Percentiles rank a stretch among this genome's conserved stretches.
These are phyloP conservation scores for Metschnikowia koreensis DNA, from an alignment of 805 yeast species.

Conservation along the genomic window DNA sequence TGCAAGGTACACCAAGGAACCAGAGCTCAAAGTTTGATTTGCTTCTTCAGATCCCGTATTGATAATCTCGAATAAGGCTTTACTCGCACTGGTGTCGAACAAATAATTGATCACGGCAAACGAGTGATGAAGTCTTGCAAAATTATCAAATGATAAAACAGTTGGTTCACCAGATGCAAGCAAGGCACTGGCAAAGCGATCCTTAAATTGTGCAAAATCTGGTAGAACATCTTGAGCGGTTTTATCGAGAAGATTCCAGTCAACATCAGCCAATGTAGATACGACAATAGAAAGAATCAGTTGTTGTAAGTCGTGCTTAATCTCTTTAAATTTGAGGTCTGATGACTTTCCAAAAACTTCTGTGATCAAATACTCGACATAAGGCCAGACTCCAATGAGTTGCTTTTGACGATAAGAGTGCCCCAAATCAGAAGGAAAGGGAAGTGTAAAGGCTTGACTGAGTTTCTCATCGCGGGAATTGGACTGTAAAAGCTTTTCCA, in stretches of 20 bases:
- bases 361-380: slow-evolving; percentile 66
- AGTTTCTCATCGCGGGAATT: slow-evolving; percentile 19
- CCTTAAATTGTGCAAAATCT: slow-evolving; percentile 19
- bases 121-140: slow-evolving; percentile 68
- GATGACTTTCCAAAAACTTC: slow-evolving; percentile 61
- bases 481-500: slow-evolving; percentile 43
- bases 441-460: slow-evolving; percentile 24
- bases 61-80: slow-evolving; percentile 54
- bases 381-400: slow-evolving; percentile 70
- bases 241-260: slow-evolving; percentile 48
- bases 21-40: slow-evolving; percentile 40
- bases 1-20: slow-evolving; percentile 35
- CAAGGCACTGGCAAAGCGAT: slow-evolving; percentile 23
- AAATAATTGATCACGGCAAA: slow-evolving; percentile 60
- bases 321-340: slow-evolving; percentile 31
- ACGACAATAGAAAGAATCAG: slow-evolving; percentile 52
- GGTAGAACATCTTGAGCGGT: slow-evolving; percentile 48
- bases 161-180: slow-evolving; percentile 15
- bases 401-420: slow-evolving; percentile 46
- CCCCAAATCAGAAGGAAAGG: slow-evolving; percentile 68
- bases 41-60: slow-evolving; percentile 60
- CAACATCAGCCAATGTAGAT: slow-evolving; percentile 33
- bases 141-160: slow-evolving; percentile 16
- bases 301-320: slow-evolving; percentile 48
- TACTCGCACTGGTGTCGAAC: slow-evolving; percentile 57